Evolutionary conservation across 2,329 filamentous ascomycete species (phyloP).

Genomic region (Alternaria burnsii): DNA sequence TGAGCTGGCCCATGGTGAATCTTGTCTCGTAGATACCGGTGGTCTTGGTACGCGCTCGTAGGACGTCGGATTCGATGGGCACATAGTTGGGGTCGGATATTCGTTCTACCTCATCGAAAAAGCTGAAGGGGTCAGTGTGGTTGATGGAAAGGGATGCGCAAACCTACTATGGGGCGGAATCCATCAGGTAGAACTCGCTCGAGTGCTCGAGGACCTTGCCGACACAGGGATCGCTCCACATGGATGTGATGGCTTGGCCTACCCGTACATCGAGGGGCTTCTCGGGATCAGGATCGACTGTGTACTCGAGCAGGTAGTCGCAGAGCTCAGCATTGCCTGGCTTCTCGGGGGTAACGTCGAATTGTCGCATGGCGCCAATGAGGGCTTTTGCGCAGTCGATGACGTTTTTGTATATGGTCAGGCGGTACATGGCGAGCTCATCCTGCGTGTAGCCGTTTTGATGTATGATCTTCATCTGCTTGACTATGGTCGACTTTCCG

Average conservation of each 20-base stretch:
- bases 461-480: conserved; percentile 99
- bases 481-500: conserved; percentile 98
- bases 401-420: conserved; percentile 98
- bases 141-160: not conserved
- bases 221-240: conserved; percentile 91
- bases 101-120: conserved; percentile 90
- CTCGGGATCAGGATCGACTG: conserved; percentile 88
- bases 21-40: conserved; percentile 99
- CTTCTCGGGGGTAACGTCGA: conserved; percentile 80
- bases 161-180: conserved; percentile 94
- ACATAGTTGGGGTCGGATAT: conserved; percentile 88
- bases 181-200: conserved; percentile 99
- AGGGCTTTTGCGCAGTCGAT: conserved; percentile 96
- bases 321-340: conserved; percentile 76
- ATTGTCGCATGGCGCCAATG: conserved; percentile 89
- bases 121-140: conserved; percentile 64
- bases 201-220: conserved; percentile 88
- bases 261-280: conserved; percentile 82
- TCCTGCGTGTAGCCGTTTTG: conserved; percentile 96
- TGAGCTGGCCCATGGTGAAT: conserved; percentile 98
- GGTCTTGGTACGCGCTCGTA: conserved; percentile 95
- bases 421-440: conserved; percentile 90
- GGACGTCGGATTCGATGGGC: conserved; percentile 91
- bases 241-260: conserved; percentile 79
- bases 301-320: conserved; percentile 85